These are phyloP conservation scores for Trametes villosa DNA, from an alignment of 768 basidiomycete species.

Conservation along the genomic window DNA sequence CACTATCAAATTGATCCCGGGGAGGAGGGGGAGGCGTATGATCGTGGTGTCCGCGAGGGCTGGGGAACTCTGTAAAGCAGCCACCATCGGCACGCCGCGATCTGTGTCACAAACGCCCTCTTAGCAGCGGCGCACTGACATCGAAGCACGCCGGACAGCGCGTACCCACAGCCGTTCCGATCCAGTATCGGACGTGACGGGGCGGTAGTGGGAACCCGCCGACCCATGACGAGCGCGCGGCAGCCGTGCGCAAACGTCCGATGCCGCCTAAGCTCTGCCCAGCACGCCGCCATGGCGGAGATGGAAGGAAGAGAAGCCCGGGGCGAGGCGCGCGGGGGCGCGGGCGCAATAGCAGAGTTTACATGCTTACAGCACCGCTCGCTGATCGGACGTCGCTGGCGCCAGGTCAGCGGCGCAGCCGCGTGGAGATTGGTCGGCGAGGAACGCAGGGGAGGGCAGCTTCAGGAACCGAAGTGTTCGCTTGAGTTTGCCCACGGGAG, in stretches of 20 bases:
- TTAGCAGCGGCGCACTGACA: not conserved
- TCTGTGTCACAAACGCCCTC: not conserved
- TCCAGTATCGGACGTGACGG: not conserved
- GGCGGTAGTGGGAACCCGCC: not conserved
- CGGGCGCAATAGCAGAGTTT: not conserved
- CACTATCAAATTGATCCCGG: too few relatives aligned
- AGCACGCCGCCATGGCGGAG: conserved; percentile 1
- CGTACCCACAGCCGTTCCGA: conserved; percentile 5
- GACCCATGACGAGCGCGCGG: not conserved
- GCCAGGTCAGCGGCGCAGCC: not conserved
- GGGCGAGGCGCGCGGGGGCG: not conserved
- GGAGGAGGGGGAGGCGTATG: not conserved
- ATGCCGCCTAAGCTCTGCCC: not conserved
- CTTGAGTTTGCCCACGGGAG: not conserved
- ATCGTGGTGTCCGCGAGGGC: not conserved
- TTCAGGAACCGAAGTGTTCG: not conserved
- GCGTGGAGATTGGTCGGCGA: conserved; percentile 3
- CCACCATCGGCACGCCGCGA: not conserved
- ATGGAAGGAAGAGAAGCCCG: not conserved
- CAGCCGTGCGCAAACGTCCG: not conserved
- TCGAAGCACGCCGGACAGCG: not conserved
- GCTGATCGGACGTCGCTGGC: not conserved
- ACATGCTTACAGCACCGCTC: not conserved
- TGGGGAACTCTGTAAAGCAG: not conserved
- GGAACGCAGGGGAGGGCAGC: not conserved